Conservation (phyloP, 176 grass and related monocot species). For the Elymus sibiricus region DNA sequence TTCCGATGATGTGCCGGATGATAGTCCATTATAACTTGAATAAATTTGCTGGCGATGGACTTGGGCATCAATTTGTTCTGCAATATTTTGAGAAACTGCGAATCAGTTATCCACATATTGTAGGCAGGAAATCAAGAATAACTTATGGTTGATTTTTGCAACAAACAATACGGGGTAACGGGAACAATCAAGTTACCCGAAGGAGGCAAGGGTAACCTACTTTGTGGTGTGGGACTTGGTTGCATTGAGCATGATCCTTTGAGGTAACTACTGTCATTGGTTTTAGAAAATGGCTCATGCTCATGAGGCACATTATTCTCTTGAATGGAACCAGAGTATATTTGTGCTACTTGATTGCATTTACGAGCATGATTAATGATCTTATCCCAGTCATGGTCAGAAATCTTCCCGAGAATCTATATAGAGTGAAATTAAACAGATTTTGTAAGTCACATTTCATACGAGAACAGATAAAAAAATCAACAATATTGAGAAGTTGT, state of each 20-base stretch:
- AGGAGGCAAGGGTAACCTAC: background rate
- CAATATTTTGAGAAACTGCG: background rate
- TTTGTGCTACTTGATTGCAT: conserved; percentile 10
- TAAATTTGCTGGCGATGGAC: background rate
- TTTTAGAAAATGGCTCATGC: background rate
- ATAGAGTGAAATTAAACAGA: background rate
- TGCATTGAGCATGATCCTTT: background rate
- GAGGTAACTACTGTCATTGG: background rate
- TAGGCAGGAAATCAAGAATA: background rate
- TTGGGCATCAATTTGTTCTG: background rate
- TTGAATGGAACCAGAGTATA: background rate
- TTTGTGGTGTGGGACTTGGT: background rate
- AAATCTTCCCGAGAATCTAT: conserved; percentile 27
- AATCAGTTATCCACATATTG: background rate
- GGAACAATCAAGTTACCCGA: background rate
- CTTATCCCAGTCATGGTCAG: conserved; percentile 26
- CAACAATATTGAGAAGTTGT: background rate
- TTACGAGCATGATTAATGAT: conserved; percentile 15
- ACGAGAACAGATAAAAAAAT: background rate
- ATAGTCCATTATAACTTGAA: background rate
- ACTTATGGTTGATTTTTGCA: background rate
- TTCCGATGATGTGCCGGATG: background rate
- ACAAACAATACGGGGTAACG: background rate
- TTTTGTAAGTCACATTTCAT: background rate
- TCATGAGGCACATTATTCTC: background rate